Evolutionary conservation across 345 rosid species (phyloP), one percentile per base, ranked within the genome.

Genomic region (Erysimum cheiranthoides): DNA sequence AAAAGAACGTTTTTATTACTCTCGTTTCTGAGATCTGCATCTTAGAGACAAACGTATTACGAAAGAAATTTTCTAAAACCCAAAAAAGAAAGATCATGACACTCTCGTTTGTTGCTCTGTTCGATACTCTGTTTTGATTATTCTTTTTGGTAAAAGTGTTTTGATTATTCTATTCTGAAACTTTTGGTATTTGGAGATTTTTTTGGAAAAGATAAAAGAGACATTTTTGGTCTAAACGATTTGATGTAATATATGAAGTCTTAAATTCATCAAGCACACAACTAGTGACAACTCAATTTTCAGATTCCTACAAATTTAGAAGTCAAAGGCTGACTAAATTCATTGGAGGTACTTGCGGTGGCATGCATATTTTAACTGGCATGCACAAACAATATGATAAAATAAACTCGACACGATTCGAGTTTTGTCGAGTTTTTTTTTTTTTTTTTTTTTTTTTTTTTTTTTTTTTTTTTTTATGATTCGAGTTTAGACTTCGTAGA

Each of bases 311-410:
- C 3, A 14, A 47, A 28, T 8, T 5, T 4, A 50, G 3, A 61
- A 70, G 16, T 30, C 54, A 43, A 59, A 43, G 34, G 46, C 66
- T 14, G 21, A 34, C 56, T 2, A 43, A 56, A 71, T 47, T 61
- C 9, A 71, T 47, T 61, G 34, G 43, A 57, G 25, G 54, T 70
- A n/a, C n/a, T n/a, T 43, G 54, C 73, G 10, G 34, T 60, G 67
- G 39, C 66, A 59, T 17, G 63, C n/a, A 52, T 11, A 52, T 52
- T 28, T 52, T 6, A 50, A 21, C 30, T 50, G 0, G 62, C 42
- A 70, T 25, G 58, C 58, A 59, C 57, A 45, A 13, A 57, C 9
- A 25, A 56, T 52, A 69, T 11, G 28, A 54, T 54, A 53, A 28
- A 59, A 30, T 8, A 32, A 32, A 39, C 46, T 61, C 47, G 9